phyloP scores from a whole-genome alignment of 148 eudicot genomes.

The Diospyros lotus region DNA sequence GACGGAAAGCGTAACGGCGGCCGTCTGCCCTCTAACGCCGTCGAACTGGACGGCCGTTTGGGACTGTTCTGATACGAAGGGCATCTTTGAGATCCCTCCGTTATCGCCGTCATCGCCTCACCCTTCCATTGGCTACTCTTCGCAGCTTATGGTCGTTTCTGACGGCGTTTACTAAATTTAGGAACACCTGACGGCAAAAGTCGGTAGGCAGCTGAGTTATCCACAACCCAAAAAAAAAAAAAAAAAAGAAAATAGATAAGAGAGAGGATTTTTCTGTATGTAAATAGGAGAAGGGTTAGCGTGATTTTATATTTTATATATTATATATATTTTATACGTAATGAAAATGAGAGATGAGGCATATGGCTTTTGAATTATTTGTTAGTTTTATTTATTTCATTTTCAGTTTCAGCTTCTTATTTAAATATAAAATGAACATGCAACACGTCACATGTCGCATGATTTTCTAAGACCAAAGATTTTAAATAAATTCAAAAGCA shows the following conservation, averaged over 20 bases:
- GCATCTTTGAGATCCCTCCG: constrained; percentile 34
- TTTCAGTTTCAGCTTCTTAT: too few relatives aligned
- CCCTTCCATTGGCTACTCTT: constrained; percentile 9
- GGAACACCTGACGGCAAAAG: background rate
- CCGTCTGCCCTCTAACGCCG: constrained; percentile 32
- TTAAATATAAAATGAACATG: too few relatives aligned
- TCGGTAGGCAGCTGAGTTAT: background rate
- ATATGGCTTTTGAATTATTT: too few relatives aligned
- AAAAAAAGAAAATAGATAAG: background rate
- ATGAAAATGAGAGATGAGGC: too few relatives aligned
- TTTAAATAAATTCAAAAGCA: too few relatives aligned
- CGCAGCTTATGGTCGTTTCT: constrained; percentile 16
- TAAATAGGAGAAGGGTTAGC: too few relatives aligned
- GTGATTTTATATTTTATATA: too few relatives aligned
- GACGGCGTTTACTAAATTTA: background rate
- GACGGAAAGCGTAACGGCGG: constrained; percentile 10
- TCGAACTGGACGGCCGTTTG: constrained; percentile 35
- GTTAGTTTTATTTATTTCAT: too few relatives aligned
- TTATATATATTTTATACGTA: too few relatives aligned
- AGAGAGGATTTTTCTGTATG: too few relatives aligned
- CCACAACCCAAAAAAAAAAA: background rate
- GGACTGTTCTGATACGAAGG: constrained; percentile 19
- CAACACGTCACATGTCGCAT: too few relatives aligned
- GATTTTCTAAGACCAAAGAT: too few relatives aligned
- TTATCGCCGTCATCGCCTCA: constrained; percentile 33